Evolutionary conservation across 345 rosid genomes (phyloP).

Genomic region (Erodium maritimum): DNA sequence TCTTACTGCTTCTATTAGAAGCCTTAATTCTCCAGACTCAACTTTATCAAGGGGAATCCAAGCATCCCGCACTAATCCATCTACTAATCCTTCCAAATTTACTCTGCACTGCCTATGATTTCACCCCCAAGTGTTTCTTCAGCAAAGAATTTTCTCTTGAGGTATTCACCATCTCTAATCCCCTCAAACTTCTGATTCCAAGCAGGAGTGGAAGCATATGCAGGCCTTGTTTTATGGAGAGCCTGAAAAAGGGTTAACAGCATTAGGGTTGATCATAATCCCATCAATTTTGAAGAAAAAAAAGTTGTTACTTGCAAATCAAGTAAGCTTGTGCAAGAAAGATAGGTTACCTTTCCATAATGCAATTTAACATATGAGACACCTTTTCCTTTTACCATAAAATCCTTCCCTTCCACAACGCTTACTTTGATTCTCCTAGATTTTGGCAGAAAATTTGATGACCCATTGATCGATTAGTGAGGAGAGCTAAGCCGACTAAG

Average conservation of each 20-base stretch:
- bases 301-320: background rate
- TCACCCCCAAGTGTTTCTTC: slow-evolving; percentile 79
- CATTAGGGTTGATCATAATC: slow-evolving; percentile 1
- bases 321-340: no score
- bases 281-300: background rate
- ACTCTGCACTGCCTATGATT: slow-evolving; percentile 71
- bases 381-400: slow-evolving; percentile 49
- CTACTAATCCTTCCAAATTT: slow-evolving; percentile 71
- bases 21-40: slow-evolving; percentile 76
- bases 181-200: slow-evolving; percentile 87
- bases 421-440: slow-evolving; percentile 54
- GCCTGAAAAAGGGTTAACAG: slow-evolving; percentile 24
- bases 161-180: slow-evolving; percentile 69
- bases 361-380: slow-evolving; percentile 77
- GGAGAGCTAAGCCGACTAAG: slow-evolving; percentile 34
- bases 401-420: slow-evolving; percentile 59
- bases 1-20: slow-evolving; percentile 60
- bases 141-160: slow-evolving; percentile 57
- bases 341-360: slow-evolving; percentile 60
- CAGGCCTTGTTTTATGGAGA: slow-evolving; percentile 52
- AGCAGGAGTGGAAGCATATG: slow-evolving; percentile 29
- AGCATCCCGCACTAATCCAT: slow-evolving; percentile 53
- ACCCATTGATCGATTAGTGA: slow-evolving; percentile 36
- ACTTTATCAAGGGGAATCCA: slow-evolving; percentile 95
- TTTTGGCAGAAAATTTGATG: slow-evolving; percentile 39